Evolutionary conservation across 2,329 filamentous ascomycete species (phyloP).

Genomic region (Colletotrichum noveboracense): DNA sequence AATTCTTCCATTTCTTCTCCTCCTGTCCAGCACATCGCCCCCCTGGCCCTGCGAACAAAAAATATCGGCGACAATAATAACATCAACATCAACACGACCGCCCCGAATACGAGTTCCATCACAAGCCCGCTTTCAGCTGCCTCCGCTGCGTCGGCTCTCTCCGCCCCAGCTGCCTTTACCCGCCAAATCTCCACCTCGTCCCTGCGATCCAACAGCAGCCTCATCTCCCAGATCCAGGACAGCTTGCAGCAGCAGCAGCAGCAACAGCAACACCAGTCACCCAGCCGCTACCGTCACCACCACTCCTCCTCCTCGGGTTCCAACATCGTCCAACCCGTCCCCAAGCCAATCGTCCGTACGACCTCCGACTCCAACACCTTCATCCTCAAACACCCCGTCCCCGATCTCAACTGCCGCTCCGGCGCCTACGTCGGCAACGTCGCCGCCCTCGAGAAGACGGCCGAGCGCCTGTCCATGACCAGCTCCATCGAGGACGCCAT

Average conservation of each 20-base stretch:
- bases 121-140: slow-evolving; percentile 7
- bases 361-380: slow-evolving; percentile 48
- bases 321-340: slow-evolving; percentile 6
- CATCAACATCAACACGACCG: neutral
- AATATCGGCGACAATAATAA: neutral
- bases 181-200: slow-evolving; percentile 13
- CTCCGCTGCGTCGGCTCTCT: neutral
- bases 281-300: slow-evolving; percentile 3
- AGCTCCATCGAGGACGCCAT: slow-evolving; percentile 82
- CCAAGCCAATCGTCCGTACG: slow-evolving; percentile 53
- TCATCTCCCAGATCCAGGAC: slow-evolving; percentile 26
- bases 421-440: slow-evolving; percentile 71
- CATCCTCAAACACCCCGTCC: slow-evolving; percentile 61
- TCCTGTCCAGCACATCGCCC: neutral
- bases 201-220: slow-evolving; percentile 14
- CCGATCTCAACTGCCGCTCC: slow-evolving; percentile 66
- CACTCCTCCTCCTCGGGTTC: slow-evolving; percentile 12
- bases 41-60: slow-evolving; percentile 14
- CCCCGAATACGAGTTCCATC: slow-evolving; percentile 16
- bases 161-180: slow-evolving; percentile 12
- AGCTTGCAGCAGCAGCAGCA: slow-evolving; percentile 15
- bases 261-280: neutral
- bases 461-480: slow-evolving; percentile 75
- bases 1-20: neutral
- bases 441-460: slow-evolving; percentile 75